A percentile compares a stretch with the other conserved stretches of the same genome.
These are phyloP conservation scores for Aristolochia californica DNA, from an alignment of 164 flowering plant species.

Conservation along the genomic window DNA sequence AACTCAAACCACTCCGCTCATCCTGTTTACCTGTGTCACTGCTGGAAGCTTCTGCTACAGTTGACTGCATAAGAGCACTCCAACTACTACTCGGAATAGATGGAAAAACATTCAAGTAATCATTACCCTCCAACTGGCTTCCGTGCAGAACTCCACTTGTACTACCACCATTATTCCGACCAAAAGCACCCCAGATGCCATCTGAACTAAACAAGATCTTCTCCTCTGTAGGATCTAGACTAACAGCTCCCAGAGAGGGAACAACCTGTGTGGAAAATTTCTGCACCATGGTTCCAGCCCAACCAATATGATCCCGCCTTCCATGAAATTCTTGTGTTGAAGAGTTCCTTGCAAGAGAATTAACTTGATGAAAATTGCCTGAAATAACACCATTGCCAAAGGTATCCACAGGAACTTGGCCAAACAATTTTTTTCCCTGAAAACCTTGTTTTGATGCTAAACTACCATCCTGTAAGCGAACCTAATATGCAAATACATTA, in stretches of 20 bases:
- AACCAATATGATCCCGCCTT: conserved; percentile 30
- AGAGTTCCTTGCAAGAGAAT: conserved; percentile 22
- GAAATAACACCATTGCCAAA: conserved; percentile 16
- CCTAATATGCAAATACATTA: conserved; percentile 25
- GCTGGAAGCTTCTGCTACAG: conserved; percentile 79
- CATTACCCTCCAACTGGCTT: conserved; percentile 26
- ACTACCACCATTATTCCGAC: conserved; percentile 17
- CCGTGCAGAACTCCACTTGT: conserved; percentile 24
- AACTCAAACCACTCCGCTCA: conserved; percentile 75
- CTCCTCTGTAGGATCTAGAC: conserved; percentile 63
- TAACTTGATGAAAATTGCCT: conserved; percentile 28
- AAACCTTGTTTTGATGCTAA: conserved; percentile 28
- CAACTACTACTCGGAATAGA: conserved; percentile 73
- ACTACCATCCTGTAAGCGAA: conserved; percentile 21
- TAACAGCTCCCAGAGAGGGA: conserved; percentile 26
- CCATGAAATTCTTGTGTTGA: conserved; percentile 26
- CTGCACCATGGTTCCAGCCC: conserved; percentile 22
- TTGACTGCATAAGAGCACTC: conserved; percentile 98
- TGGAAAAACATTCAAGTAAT: conserved; percentile 31
- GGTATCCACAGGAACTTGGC: conserved; percentile 25
- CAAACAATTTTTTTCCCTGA: conserved; percentile 32
- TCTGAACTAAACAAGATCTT: conserved; percentile 53
- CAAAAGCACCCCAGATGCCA: conserved; percentile 39
- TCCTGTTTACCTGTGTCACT: conserved; percentile 61
- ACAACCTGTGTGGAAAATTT: conserved; percentile 23